These are phyloP conservation scores for Kuraishia molischiana DNA, from an alignment of 805 yeast genomes.

Conservation along the genomic window DNA sequence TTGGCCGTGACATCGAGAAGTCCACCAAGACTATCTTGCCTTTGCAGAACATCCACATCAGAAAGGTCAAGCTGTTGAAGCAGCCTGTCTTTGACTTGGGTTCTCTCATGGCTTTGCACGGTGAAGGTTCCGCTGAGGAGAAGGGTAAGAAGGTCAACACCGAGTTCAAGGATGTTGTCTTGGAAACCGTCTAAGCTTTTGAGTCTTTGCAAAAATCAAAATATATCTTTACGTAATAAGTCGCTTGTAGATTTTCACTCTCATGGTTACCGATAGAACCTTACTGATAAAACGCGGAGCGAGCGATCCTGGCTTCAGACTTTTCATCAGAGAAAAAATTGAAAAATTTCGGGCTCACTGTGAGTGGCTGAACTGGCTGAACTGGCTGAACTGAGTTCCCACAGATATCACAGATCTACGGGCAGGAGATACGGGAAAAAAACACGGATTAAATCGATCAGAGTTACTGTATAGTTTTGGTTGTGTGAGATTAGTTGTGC, in stretches of 20 bases:
- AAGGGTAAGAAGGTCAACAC: conserved; percentile 93
- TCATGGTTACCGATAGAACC: too few relatives aligned
- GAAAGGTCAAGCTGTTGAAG: conserved; percentile 97
- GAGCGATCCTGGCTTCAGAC: too few relatives aligned
- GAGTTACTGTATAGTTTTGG: background rate
- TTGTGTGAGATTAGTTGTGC: conserved; percentile 83
- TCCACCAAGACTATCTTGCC: conserved; percentile 93
- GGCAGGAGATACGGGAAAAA: background rate
- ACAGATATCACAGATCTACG: too few relatives aligned
- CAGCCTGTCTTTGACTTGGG: conserved; percentile 99
- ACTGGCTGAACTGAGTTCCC: too few relatives aligned
- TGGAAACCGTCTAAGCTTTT: conserved; percentile 74
- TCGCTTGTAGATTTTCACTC: background rate
- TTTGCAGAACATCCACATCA: conserved; percentile 96
- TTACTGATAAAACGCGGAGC: too few relatives aligned
- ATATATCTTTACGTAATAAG: background rate
- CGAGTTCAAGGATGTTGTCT: conserved; percentile 98
- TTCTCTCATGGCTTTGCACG: conserved; percentile 92
- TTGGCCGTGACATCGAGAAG: conserved; percentile 97
- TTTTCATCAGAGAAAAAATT: too few relatives aligned
- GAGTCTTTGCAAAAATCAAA: background rate
- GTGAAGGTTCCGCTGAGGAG: conserved; percentile 89
- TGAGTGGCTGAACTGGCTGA: too few relatives aligned
- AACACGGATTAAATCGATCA: background rate
- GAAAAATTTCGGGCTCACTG: too few relatives aligned